Evolutionary conservation across 768 basidiomycete species (phyloP), one percentile per base, ranked within the genome.

Genomic region (Hericium coralloides): DNA sequence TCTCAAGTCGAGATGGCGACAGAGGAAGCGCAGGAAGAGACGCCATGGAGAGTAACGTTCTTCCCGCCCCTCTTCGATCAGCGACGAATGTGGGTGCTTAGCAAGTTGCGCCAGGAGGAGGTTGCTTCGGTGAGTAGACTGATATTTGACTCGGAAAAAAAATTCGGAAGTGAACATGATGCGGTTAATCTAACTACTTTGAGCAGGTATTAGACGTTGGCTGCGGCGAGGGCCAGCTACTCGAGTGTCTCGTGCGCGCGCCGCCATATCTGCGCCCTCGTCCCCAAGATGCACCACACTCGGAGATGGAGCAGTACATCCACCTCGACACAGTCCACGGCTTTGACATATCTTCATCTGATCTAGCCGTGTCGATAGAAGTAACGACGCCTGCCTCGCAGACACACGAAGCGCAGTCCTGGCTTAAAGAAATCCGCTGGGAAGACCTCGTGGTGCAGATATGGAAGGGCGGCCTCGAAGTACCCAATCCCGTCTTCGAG

Each of bases 161-260:
- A 49, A 6, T 26, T 0, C 25, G 18, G 47, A n/a, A 10, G 43
- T 25, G 26, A 31, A 31, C 47, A 49, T 50, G 52, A 49, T 17
- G 20, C 47, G 25, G 5, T 12, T 17, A 15, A 53, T 50, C 23
- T 45, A 43, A 59, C 31, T 37, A 25, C 49, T 38, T 38, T 26
- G 31, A 23, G 20, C 57, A 92, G 89, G 76, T 93, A 7, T 73
- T 92, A 50, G 92, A 95, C 63, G 74, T 92, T 25, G 92, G 92
- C 4, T 95, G 92, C 63, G 92, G 92, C 41, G 83, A 89, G 69
- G 92, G 92, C 20, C 74, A 83, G 39, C 76, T 94, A 8, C 79
- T 94, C 14, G 68, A 74, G 0, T 78, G 83, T 10, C 80, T 95
- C 12, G 80, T 81, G 60, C 84, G 88, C 64, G 86, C 92, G 0